Conservation (phyloP, 108 stramenopile species). For the Aurantiochytrium sp. region DNA sequence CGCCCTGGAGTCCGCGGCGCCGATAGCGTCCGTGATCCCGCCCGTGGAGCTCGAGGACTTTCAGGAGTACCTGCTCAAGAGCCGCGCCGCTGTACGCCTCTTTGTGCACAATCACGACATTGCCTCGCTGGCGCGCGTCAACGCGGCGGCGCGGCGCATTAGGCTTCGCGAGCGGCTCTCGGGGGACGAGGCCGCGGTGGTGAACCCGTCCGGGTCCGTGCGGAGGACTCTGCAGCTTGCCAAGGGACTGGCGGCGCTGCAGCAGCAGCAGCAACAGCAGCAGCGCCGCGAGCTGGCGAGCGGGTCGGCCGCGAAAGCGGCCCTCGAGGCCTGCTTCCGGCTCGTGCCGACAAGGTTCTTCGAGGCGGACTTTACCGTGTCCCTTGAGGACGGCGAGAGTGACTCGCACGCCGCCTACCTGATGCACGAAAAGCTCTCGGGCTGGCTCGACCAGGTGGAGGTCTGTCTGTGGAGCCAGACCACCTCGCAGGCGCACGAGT, state of each 20-base stretch:
- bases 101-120: background rate
- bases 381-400: background rate
- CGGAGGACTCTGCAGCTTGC: background rate
- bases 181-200: background rate
- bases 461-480: constrained; percentile 3
- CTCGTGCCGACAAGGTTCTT: background rate
- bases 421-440: constrained; percentile 23
- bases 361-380: background rate
- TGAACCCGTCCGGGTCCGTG: background rate
- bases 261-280: background rate
- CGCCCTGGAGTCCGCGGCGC: background rate
- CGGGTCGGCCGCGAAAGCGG: background rate
- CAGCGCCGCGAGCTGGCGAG: background rate
- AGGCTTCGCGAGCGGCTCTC: background rate
- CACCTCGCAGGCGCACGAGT: constrained; percentile 14
- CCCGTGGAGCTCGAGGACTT: constrained; percentile 19
- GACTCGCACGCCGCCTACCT: background rate
- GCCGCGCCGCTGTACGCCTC: background rate
- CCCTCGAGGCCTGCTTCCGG: background rate
- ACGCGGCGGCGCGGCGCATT: background rate
- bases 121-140: background rate
- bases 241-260: background rate
- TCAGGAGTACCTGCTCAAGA: constrained; percentile 14
- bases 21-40: background rate
- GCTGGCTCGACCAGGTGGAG: constrained; percentile 22